phyloP scores from a whole-genome alignment of 305 asterid genomes.

The Fraxinus ornus region DNA sequence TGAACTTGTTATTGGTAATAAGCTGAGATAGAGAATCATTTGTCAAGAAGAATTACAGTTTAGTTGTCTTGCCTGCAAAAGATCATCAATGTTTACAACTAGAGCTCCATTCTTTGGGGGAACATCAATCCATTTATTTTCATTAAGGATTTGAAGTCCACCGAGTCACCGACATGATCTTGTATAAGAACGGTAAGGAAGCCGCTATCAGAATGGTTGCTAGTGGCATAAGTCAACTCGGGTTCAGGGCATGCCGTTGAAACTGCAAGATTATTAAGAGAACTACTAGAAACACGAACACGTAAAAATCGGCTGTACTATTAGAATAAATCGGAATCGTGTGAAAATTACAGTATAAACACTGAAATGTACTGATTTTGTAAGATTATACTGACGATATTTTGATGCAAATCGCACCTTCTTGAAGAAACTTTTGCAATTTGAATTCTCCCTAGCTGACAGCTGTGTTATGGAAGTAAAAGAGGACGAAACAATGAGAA shows the following conservation, averaged over 20 bases:
- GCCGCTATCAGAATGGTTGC: constrained; percentile 47
- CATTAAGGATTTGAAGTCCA: constrained; percentile 45
- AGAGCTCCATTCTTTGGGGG: constrained; percentile 44
- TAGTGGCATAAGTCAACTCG: constrained; percentile 43
- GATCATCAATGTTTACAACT: constrained; percentile 44
- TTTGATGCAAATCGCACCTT: too few species aligned
- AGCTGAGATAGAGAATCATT: constrained; percentile 29
- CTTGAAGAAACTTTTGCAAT: too few species aligned
- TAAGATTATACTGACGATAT: too few species aligned
- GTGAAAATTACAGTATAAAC: not conserved
- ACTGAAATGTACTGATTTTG: not conserved
- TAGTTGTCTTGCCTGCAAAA: constrained; percentile 31
- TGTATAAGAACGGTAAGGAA: constrained; percentile 58
- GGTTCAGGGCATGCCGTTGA: constrained; percentile 56
- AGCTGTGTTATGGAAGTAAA: too few species aligned
- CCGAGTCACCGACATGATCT: constrained; percentile 52
- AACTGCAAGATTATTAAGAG: not conserved
- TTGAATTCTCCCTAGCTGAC: too few species aligned
- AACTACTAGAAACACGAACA: not conserved
- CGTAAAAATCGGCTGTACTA: not conserved
- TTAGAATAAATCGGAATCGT: not conserved
- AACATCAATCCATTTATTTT: constrained; percentile 48
- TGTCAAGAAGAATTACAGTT: not conserved
- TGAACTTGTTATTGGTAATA: constrained; percentile 54
- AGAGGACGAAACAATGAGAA: too few species aligned